Conservation (phyloP, 2,329 filamentous ascomycete genomes). For the Aphanoascus verrucosus region DNA sequence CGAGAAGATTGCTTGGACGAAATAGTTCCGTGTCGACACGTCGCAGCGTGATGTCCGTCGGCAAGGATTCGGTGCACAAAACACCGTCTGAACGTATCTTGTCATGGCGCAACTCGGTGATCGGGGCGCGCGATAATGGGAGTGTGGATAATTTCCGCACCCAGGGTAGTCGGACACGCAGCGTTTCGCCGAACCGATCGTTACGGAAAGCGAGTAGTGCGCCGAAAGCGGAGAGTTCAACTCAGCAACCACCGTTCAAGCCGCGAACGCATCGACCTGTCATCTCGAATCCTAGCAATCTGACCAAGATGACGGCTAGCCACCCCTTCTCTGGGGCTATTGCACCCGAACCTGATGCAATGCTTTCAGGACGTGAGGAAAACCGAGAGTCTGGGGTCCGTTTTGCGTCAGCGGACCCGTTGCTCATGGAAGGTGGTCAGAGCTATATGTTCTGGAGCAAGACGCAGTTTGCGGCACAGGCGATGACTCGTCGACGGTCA, state of each 20-base stretch:
- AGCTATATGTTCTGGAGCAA: conserved; percentile 46
- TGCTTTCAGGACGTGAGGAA: conserved; percentile 2
- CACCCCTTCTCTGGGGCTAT: conserved; percentile 11
- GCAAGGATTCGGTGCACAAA: conserved; percentile 33
- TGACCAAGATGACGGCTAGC: background rate
- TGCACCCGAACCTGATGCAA: conserved; percentile 1
- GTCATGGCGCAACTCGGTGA: conserved; percentile 69
- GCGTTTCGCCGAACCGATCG: conserved; percentile 41
- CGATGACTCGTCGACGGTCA: conserved; percentile 20
- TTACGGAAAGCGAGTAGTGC: conserved; percentile 15
- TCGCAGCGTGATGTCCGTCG: conserved; percentile 40
- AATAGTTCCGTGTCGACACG: conserved; percentile 49
- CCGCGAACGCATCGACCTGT: background rate
- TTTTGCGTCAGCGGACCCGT: conserved; percentile 22
- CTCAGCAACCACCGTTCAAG: conserved; percentile 20
- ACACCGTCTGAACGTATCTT: conserved; percentile 66
- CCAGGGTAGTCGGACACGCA: conserved; percentile 29
- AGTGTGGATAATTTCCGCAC: conserved; percentile 36
- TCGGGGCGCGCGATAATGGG: conserved; percentile 39
- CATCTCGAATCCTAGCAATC: background rate
- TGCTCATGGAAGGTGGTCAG: conserved; percentile 42
- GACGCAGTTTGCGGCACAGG: conserved; percentile 31
- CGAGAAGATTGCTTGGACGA: conserved; percentile 49
- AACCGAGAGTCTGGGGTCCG: background rate
- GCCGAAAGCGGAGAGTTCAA: background rate